These are phyloP conservation scores for Penicillium sp. DNA, from an alignment of 2,329 filamentous ascomycete genomes.

Conservation along the genomic window DNA sequence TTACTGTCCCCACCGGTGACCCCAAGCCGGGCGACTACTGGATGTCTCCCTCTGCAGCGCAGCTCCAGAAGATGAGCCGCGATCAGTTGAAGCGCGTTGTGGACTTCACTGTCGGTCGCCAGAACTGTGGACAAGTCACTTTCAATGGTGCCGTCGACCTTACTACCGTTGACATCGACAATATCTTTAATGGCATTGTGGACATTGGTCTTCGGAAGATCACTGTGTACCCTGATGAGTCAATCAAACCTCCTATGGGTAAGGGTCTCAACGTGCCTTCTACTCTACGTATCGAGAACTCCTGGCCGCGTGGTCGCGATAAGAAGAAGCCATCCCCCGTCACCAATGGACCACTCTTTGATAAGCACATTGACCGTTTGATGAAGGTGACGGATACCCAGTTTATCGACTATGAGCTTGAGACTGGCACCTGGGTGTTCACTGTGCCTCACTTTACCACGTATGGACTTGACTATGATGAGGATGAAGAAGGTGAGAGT, in stretches of 20 bases:
- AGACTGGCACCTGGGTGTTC: conserved; percentile 87
- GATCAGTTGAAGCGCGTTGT: conserved; percentile 73
- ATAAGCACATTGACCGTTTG: conserved; percentile 79
- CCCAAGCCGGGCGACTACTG: conserved; percentile 76
- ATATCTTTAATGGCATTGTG: conserved; percentile 76
- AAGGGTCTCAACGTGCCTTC: conserved; percentile 91
- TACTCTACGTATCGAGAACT: conserved; percentile 83
- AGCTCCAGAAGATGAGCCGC: conserved; percentile 76
- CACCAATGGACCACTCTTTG: conserved; percentile 65
- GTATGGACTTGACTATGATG: conserved; percentile 83
- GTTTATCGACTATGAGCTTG: conserved; percentile 75
- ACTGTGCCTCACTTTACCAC: conserved; percentile 95
- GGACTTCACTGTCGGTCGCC: conserved; percentile 78
- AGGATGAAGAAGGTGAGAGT: conserved; percentile 58
- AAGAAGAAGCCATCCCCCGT: conserved; percentile 57
- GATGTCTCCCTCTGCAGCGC: conserved; percentile 74
- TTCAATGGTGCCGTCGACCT: conserved; percentile 85
- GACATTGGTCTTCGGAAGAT: conserved; percentile 74
- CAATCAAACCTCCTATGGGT: conserved; percentile 78
- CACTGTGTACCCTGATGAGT: conserved; percentile 78
- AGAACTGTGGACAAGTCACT: conserved; percentile 75
- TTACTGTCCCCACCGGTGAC: conserved; percentile 38
- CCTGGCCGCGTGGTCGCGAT: conserved; percentile 75
- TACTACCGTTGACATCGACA: conserved; percentile 72
- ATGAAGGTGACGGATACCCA: conserved; percentile 76